Evolutionary conservation across 148 eudicot genomes (phyloP).

Genomic region (Vaccinium vitisidaea): DNA sequence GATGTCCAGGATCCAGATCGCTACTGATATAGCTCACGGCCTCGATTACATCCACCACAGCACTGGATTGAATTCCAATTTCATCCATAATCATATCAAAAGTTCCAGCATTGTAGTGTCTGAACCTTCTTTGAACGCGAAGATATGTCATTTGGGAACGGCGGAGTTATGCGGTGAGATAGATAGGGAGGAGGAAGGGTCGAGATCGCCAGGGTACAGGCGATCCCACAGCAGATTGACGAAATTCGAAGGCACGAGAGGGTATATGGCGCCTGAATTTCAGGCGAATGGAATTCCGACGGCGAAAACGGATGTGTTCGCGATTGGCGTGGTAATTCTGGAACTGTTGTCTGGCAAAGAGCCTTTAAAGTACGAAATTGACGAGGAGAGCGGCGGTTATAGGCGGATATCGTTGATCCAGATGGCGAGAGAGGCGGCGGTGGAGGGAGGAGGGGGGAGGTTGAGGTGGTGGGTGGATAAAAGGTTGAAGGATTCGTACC

Average conservation of each 20-base stretch:
- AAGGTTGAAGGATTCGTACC: slow-evolving; percentile 84
- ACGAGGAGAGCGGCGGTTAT: slow-evolving; percentile 39
- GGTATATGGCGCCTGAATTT: slow-evolving; percentile 96
- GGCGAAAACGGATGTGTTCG: slow-evolving; percentile 72
- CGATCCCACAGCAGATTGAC: slow-evolving; percentile 24
- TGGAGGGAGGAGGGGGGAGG: slow-evolving; percentile 36
- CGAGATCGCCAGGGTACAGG: slow-evolving; percentile 3
- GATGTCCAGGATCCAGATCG: slow-evolving; percentile 63
- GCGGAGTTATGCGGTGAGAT: slow-evolving; percentile 76
- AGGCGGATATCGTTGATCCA: slow-evolving; percentile 55
- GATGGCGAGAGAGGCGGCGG: slow-evolving; percentile 64
- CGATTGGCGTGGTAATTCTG: slow-evolving; percentile 82
- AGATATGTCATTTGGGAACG: slow-evolving; percentile 83
- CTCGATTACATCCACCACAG: slow-evolving; percentile 82
- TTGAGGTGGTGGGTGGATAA: slow-evolving; percentile 77
- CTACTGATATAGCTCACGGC: slow-evolving; percentile 71
- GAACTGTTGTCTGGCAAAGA: slow-evolving; percentile 77
- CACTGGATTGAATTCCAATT: slow-evolving; percentile 54
- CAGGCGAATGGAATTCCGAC: slow-evolving; percentile 55
- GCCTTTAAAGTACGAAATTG: slow-evolving; percentile 50
- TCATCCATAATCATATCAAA: slow-evolving; percentile 79
- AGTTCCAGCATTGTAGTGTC: slow-evolving; percentile 59
- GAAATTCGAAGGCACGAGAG: slow-evolving; percentile 78
- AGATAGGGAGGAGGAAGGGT: background rate
- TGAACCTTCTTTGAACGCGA: slow-evolving; percentile 45